These are phyloP conservation scores for Alternaria sp. DNA, from an alignment of 2,329 filamentous ascomycete species.

Conservation along the genomic window DNA sequence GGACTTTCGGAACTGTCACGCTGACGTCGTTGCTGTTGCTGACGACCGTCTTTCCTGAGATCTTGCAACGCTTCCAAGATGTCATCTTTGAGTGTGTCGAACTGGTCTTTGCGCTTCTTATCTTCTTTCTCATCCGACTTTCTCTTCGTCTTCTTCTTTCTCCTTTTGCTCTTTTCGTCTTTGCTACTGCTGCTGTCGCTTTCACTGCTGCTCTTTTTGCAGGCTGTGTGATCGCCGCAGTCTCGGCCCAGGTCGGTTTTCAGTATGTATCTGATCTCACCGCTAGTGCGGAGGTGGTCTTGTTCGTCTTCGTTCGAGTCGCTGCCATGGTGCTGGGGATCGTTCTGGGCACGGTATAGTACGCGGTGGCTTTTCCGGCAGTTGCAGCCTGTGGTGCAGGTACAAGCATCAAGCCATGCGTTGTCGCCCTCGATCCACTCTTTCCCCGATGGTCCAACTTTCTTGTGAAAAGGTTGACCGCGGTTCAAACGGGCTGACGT, in stretches of 20 bases:
- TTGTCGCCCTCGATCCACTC: constrained; percentile 33
- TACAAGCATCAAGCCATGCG: constrained; percentile 38
- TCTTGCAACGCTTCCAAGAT: constrained; percentile 15
- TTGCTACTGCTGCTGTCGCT: not conserved
- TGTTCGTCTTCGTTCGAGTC: constrained; percentile 2
- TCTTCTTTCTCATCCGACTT: constrained; percentile 6
- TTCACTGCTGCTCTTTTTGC: constrained; percentile 11
- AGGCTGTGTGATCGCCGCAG: constrained; percentile 32
- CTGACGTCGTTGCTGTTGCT: not conserved
- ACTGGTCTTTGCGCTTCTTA: constrained; percentile 11
- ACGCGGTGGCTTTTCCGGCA: constrained; percentile 39
- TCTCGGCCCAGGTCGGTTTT: constrained; percentile 34
- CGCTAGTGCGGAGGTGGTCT: constrained; percentile 12
- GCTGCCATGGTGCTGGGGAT: not conserved
- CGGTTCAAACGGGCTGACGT: constrained; percentile 17
- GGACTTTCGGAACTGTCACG: not conserved
- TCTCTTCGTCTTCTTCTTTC: constrained; percentile 10
- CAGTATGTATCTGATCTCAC: constrained; percentile 36
- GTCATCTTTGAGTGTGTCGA: constrained; percentile 19
- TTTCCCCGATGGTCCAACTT: constrained; percentile 22
- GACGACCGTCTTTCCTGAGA: constrained; percentile 3
- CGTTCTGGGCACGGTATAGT: constrained; percentile 23
- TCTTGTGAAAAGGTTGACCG: constrained; percentile 5
- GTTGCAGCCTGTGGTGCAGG: constrained; percentile 35
- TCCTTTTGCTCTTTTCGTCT: not conserved